Evolutionary conservation across 257 asterid species (phyloP), one percentile per base, ranked within the genome.

Genomic region (Capsicum baccatum): DNA sequence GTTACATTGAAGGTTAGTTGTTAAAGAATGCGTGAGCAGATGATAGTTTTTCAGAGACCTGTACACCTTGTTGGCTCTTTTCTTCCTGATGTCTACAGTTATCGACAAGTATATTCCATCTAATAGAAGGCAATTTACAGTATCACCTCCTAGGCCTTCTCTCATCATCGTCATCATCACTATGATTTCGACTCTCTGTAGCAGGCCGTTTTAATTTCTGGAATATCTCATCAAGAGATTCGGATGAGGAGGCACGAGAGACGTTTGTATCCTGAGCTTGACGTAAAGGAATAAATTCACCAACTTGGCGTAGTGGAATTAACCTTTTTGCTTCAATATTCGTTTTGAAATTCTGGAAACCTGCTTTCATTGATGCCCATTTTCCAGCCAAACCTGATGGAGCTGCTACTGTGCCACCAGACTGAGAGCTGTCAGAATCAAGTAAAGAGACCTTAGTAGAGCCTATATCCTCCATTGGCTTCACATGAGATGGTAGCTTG

Each of bases 361-460:
- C 98, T 37, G 95, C 89, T 84, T 96, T 96, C 99, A 97, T 94
- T 8, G 97, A 94, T 12, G 98, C 98, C 99, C 98, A 97, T 86
- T 87, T 94, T 56, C 97, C 91, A 84, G 97, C 94, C 86, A 97
- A 87, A 83, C 97, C 94, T 1, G 92, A 84, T 68, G 93, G 92
- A 48, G 66, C 83, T 14, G 73, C 83, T 57, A 78, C 58, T 48
- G 83, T 68, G 85, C 83, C 68, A 26, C 87, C 87, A 26, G 92
- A 79, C n/a, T 86, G 88, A 26, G 94, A 73, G 90, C 85, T 90
- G 70, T 83, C 86, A 56, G 89, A 70, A 54, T 91, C 90, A 8
- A 97, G 96, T 90, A 97, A 87, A 13, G 98, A 91, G 86, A 95
- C 97, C 90, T 95, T 94, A 17, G 98, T 90, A 78, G 98, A 90